Evolutionary conservation across 768 basidiomycete species (phyloP), one percentile per base, ranked within the genome.

Genomic region (Tulasnella sp.): DNA sequence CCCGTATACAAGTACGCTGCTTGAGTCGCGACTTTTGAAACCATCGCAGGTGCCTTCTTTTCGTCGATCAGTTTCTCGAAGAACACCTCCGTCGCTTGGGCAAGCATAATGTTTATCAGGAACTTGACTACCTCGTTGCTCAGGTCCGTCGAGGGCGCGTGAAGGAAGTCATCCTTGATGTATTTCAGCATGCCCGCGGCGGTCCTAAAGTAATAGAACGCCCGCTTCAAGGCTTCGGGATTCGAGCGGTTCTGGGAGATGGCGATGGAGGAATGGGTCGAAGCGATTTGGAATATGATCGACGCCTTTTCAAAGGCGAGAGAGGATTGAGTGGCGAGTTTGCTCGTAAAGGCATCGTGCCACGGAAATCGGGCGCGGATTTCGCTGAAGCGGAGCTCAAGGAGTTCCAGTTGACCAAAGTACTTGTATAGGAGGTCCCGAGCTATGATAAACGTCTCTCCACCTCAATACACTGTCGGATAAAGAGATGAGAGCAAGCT

Each of bases 141-240:
- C 72, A 99, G 90, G 87, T 99, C 98, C 1, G 95, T 98, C 31
- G 94, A 96, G 0, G 98, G 98, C 0, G 97, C 98, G 84, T 99
- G 98, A 0, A 99, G 88, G 86, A 99, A 99, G 90, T 99, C 98
- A 86, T 99, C 98, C 87, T 99, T 98, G 88, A 99, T 96, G 85
- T 99, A 99, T 8, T 93, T 96, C 84, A 98, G 91, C 96, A 99
- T 98, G 28, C 98, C 98, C 2, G 97, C 95, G 60, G 94, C 92
- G 16, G 94, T 92, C 24, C 93, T 89, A 83, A 96, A 94, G 86
- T 96, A 97, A 86, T 95, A 91, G 87, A 98, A 99, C 0, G 97
- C 92, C 46, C 96, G 91, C 86, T 98, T 99, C 83, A 96, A 86
- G 28, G 97, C 96, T 85, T 98, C 96, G 0, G 96, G 94, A 78